These are phyloP conservation scores for Beta macrorhiza DNA, from an alignment of 179 eudicot genomes.

Conservation along the genomic window DNA sequence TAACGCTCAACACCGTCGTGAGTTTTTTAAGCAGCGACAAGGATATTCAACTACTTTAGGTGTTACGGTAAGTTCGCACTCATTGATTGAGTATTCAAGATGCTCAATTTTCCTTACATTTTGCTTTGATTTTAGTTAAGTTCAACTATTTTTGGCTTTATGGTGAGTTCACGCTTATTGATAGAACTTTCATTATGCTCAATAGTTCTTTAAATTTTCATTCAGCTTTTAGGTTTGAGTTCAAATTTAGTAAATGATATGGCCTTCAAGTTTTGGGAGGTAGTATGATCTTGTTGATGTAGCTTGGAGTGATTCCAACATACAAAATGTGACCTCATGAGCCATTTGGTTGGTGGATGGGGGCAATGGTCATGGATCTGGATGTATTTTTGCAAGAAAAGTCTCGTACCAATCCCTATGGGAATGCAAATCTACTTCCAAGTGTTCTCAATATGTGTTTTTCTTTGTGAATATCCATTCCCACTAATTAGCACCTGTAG, in stretches of 20 bases:
- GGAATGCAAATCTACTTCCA: neutral
- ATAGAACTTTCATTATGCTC: no score
- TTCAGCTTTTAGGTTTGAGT: neutral
- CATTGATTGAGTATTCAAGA: neutral
- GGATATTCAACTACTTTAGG: slow-evolving; percentile 34
- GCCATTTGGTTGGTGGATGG: neutral
- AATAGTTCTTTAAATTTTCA: neutral
- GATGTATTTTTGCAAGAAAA: neutral
- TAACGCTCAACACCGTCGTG: slow-evolving; percentile 36
- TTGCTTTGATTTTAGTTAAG: neutral
- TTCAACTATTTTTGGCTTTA: no score
- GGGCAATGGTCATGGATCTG: neutral
- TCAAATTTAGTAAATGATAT: neutral
- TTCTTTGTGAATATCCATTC: neutral
- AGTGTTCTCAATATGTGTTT: neutral
- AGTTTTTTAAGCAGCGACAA: slow-evolving; percentile 39
- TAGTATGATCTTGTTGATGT: neutral
- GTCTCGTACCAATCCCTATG: neutral
- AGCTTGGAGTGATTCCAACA: neutral
- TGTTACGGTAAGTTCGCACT: slow-evolving; percentile 43
- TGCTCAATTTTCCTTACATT: neutral
- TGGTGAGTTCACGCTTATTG: no score
- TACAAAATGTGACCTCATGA: neutral
- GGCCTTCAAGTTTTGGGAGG: neutral
- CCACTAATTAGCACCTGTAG: neutral